Percentiles rank a stretch among this genome's conserved stretches.
These are phyloP conservation scores for Paralagenidium karlingii DNA, from an alignment of 352 stramenopile species.

Conservation along the genomic window DNA sequence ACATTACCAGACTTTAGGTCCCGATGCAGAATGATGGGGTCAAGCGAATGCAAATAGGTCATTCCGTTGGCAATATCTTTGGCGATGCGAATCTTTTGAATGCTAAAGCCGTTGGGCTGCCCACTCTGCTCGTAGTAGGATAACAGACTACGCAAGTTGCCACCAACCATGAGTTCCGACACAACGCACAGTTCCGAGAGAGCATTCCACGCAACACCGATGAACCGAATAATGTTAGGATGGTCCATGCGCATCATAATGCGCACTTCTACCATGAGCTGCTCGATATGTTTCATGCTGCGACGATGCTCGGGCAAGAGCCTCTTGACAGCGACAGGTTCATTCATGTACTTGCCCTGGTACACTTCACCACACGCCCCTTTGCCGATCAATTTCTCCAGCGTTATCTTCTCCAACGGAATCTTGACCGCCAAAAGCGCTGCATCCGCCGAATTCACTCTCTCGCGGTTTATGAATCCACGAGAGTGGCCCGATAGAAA, in stretches of 20 bases:
- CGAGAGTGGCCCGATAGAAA: too few species aligned
- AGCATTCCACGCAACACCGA: neutral
- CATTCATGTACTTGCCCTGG: constrained; percentile 17
- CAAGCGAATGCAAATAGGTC: neutral
- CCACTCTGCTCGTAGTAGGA: neutral
- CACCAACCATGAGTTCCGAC: constrained; percentile 1
- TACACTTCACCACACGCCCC: constrained; percentile 53
- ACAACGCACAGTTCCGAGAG: constrained; percentile 1
- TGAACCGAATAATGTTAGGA: constrained; percentile 10
- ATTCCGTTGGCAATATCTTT: neutral
- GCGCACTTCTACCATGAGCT: constrained; percentile 59
- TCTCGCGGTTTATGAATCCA: too few species aligned
- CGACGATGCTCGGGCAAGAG: constrained; percentile 36
- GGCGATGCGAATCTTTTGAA: neutral
- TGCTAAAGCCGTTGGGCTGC: neutral
- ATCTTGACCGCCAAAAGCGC: too few species aligned
- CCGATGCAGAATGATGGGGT: neutral
- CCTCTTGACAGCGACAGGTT: constrained; percentile 45
- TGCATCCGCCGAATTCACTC: too few species aligned
- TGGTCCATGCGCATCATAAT: constrained; percentile 42
- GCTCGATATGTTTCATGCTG: constrained; percentile 18
- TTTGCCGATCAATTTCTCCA: constrained; percentile 24
- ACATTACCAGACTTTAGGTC: constrained; percentile 44
- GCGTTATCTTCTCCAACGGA: constrained; percentile 18
- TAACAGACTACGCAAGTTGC: neutral